Evolutionary conservation across 202 grass and related monocot genomes (phyloP).

Genomic region (Eragrostis tef): DNA sequence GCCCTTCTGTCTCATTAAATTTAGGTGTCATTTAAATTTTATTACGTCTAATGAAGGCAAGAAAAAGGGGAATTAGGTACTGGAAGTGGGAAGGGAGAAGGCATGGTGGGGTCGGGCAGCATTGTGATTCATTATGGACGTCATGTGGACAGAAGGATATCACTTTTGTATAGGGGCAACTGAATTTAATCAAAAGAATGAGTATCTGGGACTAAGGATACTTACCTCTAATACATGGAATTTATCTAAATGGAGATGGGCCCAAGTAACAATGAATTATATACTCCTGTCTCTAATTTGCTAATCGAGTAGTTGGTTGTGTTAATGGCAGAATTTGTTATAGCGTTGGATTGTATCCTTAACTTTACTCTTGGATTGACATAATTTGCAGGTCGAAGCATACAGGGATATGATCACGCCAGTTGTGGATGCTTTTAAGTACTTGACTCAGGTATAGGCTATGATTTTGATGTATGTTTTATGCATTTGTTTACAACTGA

Average conservation of each 20-base stretch:
- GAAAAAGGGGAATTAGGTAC: background rate
- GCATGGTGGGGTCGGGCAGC: background rate
- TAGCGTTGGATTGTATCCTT: background rate
- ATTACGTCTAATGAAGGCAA: background rate
- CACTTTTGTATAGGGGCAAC: background rate
- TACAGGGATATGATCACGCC: slow-evolving; percentile 99
- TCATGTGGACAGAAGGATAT: background rate
- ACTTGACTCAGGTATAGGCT: slow-evolving; percentile 87
- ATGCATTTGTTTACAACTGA: background rate
- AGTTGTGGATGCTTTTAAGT: slow-evolving; percentile 99
- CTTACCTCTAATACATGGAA: background rate
- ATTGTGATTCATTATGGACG: background rate
- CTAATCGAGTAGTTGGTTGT: background rate
- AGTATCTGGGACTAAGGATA: background rate
- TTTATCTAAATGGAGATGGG: background rate
- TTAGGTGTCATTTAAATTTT: background rate
- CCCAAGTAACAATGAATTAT: background rate
- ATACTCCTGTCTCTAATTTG: background rate
- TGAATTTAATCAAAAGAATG: background rate
- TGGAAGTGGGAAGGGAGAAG: background rate
- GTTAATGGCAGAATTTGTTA: slow-evolving; percentile 1
- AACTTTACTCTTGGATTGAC: slow-evolving; percentile 35
- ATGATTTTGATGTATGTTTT: slow-evolving; percentile 21
- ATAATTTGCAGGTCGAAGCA: slow-evolving; percentile 84
- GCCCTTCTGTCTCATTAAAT: background rate